Evolutionary conservation across 306 rosid species (phyloP), one percentile per base, ranked within the genome.

Genomic region (Trichosanthes truncata): DNA sequence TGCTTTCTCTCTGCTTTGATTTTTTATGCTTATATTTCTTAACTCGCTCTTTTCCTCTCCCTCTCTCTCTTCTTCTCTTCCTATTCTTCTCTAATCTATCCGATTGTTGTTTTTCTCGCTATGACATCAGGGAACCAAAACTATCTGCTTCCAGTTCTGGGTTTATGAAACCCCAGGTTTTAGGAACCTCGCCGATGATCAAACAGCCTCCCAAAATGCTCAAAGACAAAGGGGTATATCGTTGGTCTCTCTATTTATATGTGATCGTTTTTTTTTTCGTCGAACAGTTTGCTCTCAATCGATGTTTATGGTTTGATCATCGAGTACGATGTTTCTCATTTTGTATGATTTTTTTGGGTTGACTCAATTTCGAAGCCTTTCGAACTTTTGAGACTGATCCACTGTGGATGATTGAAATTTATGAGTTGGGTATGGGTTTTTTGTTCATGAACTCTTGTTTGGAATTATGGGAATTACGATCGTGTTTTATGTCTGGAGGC

Each of bases 91-190:
- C 71, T 60, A 61, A 33, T 11, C 57, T 0, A 31, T 51, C 43
- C 43, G 57, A 46, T 74, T 51, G 57, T 49, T 72, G 38, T 31
- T 66, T 46, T 63, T 81, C 82, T 84, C 21, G 59, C 56, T 78
- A 33, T 79, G 74, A 62, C 81, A 73, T 76, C 86, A 87, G 96
- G 84, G 73, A 67, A 76, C 81, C 67, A 4, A 33, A 46, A 21
- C 53, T 33, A 66, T 79, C 84, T 7, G 83, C 74, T 3, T 73
- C 77, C 65, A 9, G 38, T 77, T 85, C 85, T 55, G 69, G n/a
- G 18, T 65, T 79, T 57, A 84, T 88, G 89, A 92, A 92, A 77
- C 76, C 89, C 57, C 94, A 89, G 26, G 87, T 87, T 12, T 45
- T 89, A 21, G 90, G 83, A 82, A 77, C 85, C 53, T 72, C 87